A percentile compares a stretch with the other conserved stretches of the same genome.
Evolutionary conservation across 805 yeast genomes (phyloP).

Genomic region (Ogataea philodendri): DNA sequence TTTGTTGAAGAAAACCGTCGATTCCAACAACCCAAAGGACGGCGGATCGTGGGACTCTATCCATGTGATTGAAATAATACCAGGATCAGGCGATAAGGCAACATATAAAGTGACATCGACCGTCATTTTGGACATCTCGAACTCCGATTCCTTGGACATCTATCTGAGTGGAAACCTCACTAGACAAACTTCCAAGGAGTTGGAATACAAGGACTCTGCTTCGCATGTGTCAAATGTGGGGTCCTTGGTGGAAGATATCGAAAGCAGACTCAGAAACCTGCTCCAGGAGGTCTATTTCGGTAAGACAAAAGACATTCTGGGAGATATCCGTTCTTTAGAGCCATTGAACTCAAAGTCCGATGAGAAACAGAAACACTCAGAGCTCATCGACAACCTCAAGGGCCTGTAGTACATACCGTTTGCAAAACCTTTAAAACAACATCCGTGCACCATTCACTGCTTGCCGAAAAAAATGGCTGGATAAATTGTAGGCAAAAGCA

Average conservation of each 20-base stretch:
- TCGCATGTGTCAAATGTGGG: conserved; percentile 89
- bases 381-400: conserved; percentile 40
- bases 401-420: conserved; percentile 22
- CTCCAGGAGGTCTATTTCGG: conserved; percentile 94
- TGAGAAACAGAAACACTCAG: conserved; percentile 41
- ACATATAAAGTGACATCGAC: conserved; percentile 81
- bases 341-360: conserved; percentile 35
- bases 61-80: conserved; percentile 79
- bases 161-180: conserved; percentile 80
- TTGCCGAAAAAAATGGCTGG: not conserved
- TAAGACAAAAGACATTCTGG: conserved; percentile 84
- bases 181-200: conserved; percentile 68
- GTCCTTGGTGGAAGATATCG: conserved; percentile 80
- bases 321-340: conserved; percentile 55
- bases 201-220: conserved; percentile 46
- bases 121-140: conserved; percentile 69
- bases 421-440: not conserved
- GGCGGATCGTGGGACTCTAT: conserved; percentile 85
- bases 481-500: conserved; percentile 2
- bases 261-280: conserved; percentile 79
- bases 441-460: conserved; percentile 2
- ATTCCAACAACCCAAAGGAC: conserved; percentile 39
- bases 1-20: conserved; percentile 64
- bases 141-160: conserved; percentile 32
- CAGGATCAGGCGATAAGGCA: conserved; percentile 40